Evolutionary conservation across 371 early-diverging fungal genomes (phyloP).

Genomic region (Amoeboaphelidium protococcarum): DNA sequence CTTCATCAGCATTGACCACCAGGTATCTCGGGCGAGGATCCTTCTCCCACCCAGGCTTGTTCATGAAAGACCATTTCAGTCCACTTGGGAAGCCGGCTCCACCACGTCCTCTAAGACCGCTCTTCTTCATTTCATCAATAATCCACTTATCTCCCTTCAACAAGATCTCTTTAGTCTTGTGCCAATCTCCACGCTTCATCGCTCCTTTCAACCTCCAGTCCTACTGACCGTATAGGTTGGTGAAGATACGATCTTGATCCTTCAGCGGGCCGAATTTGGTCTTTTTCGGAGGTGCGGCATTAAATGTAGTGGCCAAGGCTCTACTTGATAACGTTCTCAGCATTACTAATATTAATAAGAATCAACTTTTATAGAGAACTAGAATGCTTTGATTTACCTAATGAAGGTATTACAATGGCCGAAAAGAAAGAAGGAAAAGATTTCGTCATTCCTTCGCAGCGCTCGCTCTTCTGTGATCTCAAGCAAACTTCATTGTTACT

Average conservation of each 20-base stretch:
- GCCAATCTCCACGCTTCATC: slow-evolving; percentile 84
- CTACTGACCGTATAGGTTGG: slow-evolving; percentile 76
- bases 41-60: slow-evolving; percentile 56
- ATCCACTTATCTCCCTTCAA: slow-evolving; percentile 92
- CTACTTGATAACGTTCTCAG: too few species aligned
- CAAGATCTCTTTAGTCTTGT: slow-evolving; percentile 90
- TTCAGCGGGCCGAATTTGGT: slow-evolving; percentile 16
- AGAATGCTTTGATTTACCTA: too few species aligned
- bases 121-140: slow-evolving; percentile 78
- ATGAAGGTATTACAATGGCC: too few species aligned
- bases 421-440: too few species aligned
- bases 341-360: too few species aligned
- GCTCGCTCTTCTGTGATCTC: too few species aligned
- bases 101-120: slow-evolving; percentile 87
- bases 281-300: too few species aligned
- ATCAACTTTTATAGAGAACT: too few species aligned
- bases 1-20: slow-evolving; percentile 92
- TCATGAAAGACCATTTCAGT: slow-evolving; percentile 95
- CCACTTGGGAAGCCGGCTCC: slow-evolving; percentile 96
- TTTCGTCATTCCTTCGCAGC: too few species aligned
- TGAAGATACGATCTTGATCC: slow-evolving; percentile 88
- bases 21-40: slow-evolving; percentile 57
- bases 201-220: slow-evolving; percentile 73
- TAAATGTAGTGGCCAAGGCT: too few species aligned
- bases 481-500: too few species aligned